phyloP scores from a whole-genome alignment of 2,329 filamentous ascomycete species.

The Xylaria sp. region DNA sequence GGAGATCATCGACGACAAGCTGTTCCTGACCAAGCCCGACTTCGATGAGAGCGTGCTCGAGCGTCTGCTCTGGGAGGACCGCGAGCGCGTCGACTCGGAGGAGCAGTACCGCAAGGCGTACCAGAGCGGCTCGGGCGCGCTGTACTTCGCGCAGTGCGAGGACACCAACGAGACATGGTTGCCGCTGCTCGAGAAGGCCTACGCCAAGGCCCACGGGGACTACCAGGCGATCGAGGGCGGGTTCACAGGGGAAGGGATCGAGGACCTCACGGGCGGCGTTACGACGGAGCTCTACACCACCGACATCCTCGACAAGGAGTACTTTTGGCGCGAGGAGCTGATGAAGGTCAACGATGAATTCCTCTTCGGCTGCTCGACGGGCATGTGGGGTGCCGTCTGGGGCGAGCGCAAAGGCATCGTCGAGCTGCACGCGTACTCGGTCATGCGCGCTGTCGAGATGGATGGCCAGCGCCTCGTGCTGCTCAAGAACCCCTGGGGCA shows the following conservation, averaged over 20 bases:
- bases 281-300: conserved; percentile 73
- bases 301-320: conserved; percentile 78
- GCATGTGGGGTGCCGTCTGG: conserved; percentile 58
- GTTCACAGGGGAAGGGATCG: conserved; percentile 67
- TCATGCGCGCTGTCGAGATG: conserved; percentile 68
- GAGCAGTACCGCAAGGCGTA: conserved; percentile 71
- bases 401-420: conserved; percentile 67
- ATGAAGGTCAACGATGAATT: conserved; percentile 83
- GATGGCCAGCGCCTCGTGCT: conserved; percentile 72
- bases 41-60: conserved; percentile 69
- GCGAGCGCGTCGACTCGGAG: conserved; percentile 63
- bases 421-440: conserved; percentile 69
- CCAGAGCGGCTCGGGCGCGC: conserved; percentile 73
- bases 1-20: conserved; percentile 68
- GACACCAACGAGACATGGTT: conserved; percentile 79
- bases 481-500: conserved; percentile 82
- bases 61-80: conserved; percentile 58
- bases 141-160: conserved; percentile 77
- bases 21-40: conserved; percentile 66
- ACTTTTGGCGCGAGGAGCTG: conserved; percentile 83
- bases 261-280: conserved; percentile 72
- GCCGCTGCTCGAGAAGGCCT: conserved; percentile 77
- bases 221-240: conserved; percentile 78
- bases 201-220: conserved; percentile 79
- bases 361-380: conserved; percentile 71